Base-by-base conservation (phyloP, 257 asterid species). In the Jacaranda mimosifolia region DNA sequence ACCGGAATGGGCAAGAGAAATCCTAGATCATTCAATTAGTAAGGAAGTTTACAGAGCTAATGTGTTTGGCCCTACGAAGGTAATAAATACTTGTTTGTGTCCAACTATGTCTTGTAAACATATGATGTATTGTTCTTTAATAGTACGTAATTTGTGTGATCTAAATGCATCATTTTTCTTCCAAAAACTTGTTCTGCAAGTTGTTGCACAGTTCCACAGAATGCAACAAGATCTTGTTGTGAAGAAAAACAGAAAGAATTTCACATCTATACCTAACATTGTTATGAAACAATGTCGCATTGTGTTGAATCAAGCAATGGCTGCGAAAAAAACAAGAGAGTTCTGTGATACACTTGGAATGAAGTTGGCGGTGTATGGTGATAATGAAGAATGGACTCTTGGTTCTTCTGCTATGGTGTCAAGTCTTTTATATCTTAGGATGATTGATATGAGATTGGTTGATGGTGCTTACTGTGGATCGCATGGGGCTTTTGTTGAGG, bases 41-140 rank as follows among this genome's bases (percentile, higher is more conserved):
- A 89, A 85, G 79, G 89, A 86, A 59, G 93, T 89, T 6, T 89
- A 89, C 81, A 89, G 83, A 73, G 87, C 88, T 71, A 88, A 88
- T n/a, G n/a, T n/a, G n/a, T n/a, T n/a, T n/a, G n/a, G n/a, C n/a
- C n/a, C n/a, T 9, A 89, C 93, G 42, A 89, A 89, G 92, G 90
- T 88, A 73, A 75, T 66, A 57, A 5, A n/a, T n/a, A n/a, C n/a
- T 17, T 39, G 56, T 70, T 39, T 55, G 13, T 55, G 18, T 13
- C 26, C 40, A 11, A 32, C 46, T n/a, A 3, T 18, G 49, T 77
- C 43, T 73, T 21, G 12, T 36, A 39, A 12, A 5, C 46, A 26
- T 18, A 21, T 49, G 6, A 51, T 70, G 15, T 46, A 11, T 35
- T 65, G 36, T 49, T 15, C 9, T n/a, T n/a, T 48, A 40, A 55